Evolutionary conservation across 306 rosid genomes (phyloP), one percentile per base, ranked within the genome.

Genomic region (Sechiopsis laciniata): DNA sequence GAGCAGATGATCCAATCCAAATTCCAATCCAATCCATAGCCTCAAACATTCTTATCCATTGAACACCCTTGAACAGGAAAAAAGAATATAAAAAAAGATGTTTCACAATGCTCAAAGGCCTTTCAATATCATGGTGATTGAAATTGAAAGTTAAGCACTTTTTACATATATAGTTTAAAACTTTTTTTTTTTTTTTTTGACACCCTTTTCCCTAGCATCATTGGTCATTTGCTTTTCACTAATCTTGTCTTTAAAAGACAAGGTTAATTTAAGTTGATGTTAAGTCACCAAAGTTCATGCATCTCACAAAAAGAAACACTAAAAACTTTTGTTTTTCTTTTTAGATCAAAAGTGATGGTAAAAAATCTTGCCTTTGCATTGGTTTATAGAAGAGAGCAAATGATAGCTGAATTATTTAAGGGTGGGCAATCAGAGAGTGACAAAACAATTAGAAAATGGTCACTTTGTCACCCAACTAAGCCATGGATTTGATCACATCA

Each of bases 381-480:
- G 45, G 60, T 32, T 57, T 24, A 21, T 50, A 61, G 53, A 21
- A 56, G 15, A 21, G 73, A 64, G 73, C n/a, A 78, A 77, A 59
- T 65, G 78, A 75, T 40, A 75, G 73, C 8, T 78, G 77, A 86
- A 87, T 87, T 88, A 85, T 32, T 88, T 88, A 86, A 8, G 59
- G 82, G 74, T 64, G 75, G 83, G 82, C 73, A 77, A 51, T 16
- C 14, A 73, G 61, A 82, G 74, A 81, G 78, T 74, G 89, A 85
- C 89, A 81, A 61, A 12, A 79, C 82, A 37, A 65, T 68, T 78
- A 76, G 79, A 32, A 77, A 87, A 83, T 83, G 89, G 88, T 80
- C 92, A 81, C 79, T 67, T 7, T 84, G 96, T 81, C 89, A 74
- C 84, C 83, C 83, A 72, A 78, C 61, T 80, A 73, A 78, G 66